Evolutionary conservation across 768 basidiomycete genomes (phyloP).

Genomic region (Agrocybe praecox): DNA sequence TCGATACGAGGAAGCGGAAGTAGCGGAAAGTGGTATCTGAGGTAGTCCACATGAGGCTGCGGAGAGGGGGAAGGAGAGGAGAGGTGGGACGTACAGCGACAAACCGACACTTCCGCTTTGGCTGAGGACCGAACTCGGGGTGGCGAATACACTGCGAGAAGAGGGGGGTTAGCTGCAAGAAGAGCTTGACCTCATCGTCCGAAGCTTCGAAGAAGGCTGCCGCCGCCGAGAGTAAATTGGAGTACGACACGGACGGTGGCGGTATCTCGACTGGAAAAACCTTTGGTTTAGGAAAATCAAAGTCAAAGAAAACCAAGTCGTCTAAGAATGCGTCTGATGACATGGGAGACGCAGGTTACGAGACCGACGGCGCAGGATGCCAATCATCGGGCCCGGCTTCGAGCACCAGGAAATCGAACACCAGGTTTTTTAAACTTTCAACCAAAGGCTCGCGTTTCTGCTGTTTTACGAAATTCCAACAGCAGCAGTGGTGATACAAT

Average conservation of each 20-base stretch:
- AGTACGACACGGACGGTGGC: slow-evolving; percentile 32
- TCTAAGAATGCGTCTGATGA: slow-evolving; percentile 12
- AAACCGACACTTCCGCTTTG: too few species aligned
- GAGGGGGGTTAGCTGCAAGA: slow-evolving; percentile 37
- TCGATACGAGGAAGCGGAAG: too few species aligned
- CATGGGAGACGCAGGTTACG: slow-evolving; percentile 31
- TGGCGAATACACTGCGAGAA: too few species aligned
- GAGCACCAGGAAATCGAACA: slow-evolving; percentile 37
- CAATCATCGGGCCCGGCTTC: too few species aligned
- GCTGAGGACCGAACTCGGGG: too few species aligned
- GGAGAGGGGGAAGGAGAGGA: too few species aligned
- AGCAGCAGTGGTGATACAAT: slow-evolving; percentile 24
- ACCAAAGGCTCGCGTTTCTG: slow-evolving; percentile 37
- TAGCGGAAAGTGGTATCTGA: too few species aligned
- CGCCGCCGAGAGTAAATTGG: slow-evolving; percentile 14
- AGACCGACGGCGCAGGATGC: slow-evolving; percentile 32
- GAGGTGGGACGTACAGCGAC: too few species aligned
- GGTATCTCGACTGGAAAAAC: slow-evolving; percentile 13
- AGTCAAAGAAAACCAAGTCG: slow-evolving; percentile 15
- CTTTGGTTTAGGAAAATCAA: slow-evolving; percentile 28
- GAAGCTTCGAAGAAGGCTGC: slow-evolving; percentile 14
- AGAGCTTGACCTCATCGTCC: slow-evolving; percentile 26
- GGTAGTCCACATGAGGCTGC: too few species aligned
- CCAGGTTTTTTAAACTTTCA: slow-evolving; percentile 46
- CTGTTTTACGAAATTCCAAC: not conserved